Evolutionary conservation across 179 eudicot genomes (phyloP), one percentile per base, ranked within the genome.

Genomic region (Camellia oleifera): DNA sequence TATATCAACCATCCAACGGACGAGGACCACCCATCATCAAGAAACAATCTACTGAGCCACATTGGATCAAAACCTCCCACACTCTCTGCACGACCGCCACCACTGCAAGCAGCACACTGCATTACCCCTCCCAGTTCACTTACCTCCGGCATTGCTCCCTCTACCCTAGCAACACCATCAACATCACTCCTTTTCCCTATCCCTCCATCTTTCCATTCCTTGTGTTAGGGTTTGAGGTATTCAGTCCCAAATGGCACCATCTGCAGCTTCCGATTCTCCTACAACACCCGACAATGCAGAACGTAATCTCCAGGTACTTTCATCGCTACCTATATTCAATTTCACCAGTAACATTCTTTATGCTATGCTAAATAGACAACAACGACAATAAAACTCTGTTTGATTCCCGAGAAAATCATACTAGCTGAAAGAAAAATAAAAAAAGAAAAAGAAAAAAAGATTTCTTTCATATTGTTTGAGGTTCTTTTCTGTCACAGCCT

Each of bases 401-500:
- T 5, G 18, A 11, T 53, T 26, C 46, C 48, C 17, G 64, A 12
- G 66, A 20, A 18, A 26, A 13, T 32, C 74, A 6, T 7, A 15
- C 13, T 9, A 74, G 48, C 46, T 69, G 3, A 15, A 26, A 7
- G 4, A 65, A 73, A 17, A 61, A 32, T 32, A 13, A 9, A 48
- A 3, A 13, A 57, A 23, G 26, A 23, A 9, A 3, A 14, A 14
- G 13, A 13, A 6, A 3, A 9, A 57, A 57, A 57, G 61, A 57
- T 7, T 57, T 14, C 23, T 1, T 45, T 26, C 20, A 26, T 11
- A 42, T 7, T 58, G 5, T 75, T 32, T 64, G 4, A 23, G 0
- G 8, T 18, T 14, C 10, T 64, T 60, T 69, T 68, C 62, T 8
- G 15, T 7, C 61, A 26, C 82, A 94, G 97, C 92, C 94, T 2